Evolutionary conservation across 139 green algal species (phyloP).

Genomic region (Pleodorina starrii): DNA sequence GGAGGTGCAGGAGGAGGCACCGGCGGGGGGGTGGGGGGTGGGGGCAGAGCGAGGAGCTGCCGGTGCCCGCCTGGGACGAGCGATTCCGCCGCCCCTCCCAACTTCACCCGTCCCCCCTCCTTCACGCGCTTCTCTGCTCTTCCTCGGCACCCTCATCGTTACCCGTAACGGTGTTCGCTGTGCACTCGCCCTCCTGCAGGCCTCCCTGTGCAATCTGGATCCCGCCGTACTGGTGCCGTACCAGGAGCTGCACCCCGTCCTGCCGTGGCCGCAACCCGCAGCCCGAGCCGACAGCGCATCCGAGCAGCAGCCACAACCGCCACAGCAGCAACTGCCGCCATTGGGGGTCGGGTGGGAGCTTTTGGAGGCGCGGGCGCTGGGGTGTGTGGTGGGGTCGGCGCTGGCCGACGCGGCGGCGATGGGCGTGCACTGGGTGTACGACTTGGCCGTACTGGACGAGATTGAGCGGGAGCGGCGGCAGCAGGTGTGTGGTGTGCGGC

Average conservation of each 20-base stretch:
- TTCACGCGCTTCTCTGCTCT: too few relatives aligned
- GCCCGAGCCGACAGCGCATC: background rate
- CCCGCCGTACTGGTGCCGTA: background rate
- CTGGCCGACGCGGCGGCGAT: conserved; percentile 67
- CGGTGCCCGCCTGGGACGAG: too few relatives aligned
- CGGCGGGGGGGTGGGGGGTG: too few relatives aligned
- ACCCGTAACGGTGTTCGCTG: too few relatives aligned
- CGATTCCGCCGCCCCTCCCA: too few relatives aligned
- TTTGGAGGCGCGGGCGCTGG: background rate
- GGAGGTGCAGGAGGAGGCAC: too few relatives aligned
- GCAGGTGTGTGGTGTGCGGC: too few relatives aligned
- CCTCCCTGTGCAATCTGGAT: conserved; percentile 29
- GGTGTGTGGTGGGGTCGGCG: conserved; percentile 34
- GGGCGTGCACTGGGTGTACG: conserved; percentile 68
- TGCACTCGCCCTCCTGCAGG: background rate
- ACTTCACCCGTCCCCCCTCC: too few relatives aligned
- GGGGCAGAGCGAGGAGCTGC: too few relatives aligned
- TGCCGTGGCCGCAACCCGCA: background rate
- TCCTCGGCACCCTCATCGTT: too few relatives aligned
- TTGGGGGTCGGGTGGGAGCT: background rate
- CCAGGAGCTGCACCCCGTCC: background rate
- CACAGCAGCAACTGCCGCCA: background rate
- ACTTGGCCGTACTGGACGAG: conserved; percentile 31
- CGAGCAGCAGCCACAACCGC: background rate
- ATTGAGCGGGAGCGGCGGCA: conserved; percentile 31